phyloP scores from a whole-genome alignment of 352 stramenopile genomes.

The Globisporangium camurandrum region DNA sequence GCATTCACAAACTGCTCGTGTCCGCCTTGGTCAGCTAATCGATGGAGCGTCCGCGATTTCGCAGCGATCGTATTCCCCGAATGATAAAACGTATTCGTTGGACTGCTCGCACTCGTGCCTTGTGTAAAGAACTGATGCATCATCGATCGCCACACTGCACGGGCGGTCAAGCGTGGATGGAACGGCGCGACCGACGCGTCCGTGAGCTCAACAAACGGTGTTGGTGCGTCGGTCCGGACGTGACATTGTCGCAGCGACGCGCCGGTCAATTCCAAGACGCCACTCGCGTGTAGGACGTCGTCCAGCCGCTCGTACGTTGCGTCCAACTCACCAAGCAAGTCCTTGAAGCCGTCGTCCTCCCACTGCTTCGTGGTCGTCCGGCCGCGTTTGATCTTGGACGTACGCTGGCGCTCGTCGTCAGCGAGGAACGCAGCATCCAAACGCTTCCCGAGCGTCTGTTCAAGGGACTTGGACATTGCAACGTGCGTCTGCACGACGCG shows the following conservation, averaged over 20 bases:
- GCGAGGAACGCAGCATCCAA: background rate
- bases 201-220: slow-evolving; percentile 3
- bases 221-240: background rate
- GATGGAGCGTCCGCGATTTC: slow-evolving; percentile 2
- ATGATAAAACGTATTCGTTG: background rate
- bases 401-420: background rate
- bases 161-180: background rate
- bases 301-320: background rate
- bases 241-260: background rate
- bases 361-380: background rate
- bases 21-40: background rate
- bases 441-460: slow-evolving; percentile 5
- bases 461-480: slow-evolving; percentile 1
- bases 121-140: slow-evolving; percentile 1
- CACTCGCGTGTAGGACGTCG: slow-evolving; percentile 1
- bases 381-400: slow-evolving; percentile 2
- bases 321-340: slow-evolving; percentile 4
- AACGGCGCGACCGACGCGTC: slow-evolving; percentile 6
- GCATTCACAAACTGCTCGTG: slow-evolving; percentile 1
- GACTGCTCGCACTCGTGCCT: background rate
- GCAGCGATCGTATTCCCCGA: slow-evolving; percentile 5
- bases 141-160: slow-evolving; percentile 1
- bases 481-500: slow-evolving; percentile 1
- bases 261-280: too few relatives aligned
- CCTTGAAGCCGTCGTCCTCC: background rate